Percentiles rank a stretch among this genome's conserved stretches.
Conservation (phyloP, 2,329 filamentous ascomycete genomes). For the Pseudocercospora pini-densiflorae region DNA sequence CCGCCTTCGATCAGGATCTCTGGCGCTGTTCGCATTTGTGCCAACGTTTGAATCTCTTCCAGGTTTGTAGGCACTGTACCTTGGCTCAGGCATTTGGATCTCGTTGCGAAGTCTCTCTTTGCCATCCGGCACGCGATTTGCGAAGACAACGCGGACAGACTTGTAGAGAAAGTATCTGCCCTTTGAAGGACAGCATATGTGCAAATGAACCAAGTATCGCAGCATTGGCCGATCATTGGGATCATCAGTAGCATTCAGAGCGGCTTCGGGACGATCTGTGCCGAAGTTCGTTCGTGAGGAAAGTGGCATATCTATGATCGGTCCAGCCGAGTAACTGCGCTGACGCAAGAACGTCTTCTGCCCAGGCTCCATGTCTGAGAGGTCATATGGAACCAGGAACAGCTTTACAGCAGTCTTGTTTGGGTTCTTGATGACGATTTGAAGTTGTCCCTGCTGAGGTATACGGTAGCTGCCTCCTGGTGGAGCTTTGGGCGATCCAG, state of each 20-base stretch:
- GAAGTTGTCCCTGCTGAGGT: conserved; percentile 88
- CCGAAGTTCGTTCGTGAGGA: conserved; percentile 52
- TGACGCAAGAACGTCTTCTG: conserved; percentile 97
- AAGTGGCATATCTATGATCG: conserved; percentile 74
- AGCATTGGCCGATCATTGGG: conserved; percentile 71
- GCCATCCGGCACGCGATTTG: conserved; percentile 92
- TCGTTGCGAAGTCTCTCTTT: conserved; percentile 93
- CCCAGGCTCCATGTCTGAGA: conserved; percentile 88
- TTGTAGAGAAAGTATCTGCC: conserved; percentile 91
- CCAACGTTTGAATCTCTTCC: conserved; percentile 46
- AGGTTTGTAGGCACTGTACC: conserved; percentile 83
- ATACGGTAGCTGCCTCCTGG: conserved; percentile 92
- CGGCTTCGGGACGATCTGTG: conserved; percentile 59
- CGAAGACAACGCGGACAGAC: conserved; percentile 91
- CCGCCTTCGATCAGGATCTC: conserved; percentile 22
- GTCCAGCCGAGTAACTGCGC: conserved; percentile 86
- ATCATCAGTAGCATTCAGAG: conserved; percentile 55
- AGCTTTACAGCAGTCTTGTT: conserved; percentile 98
- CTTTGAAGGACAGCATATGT: conserved; percentile 85
- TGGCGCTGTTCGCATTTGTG: conserved; percentile 18
- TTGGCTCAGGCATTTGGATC: conserved; percentile 84
- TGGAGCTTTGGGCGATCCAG: conserved; percentile 65
- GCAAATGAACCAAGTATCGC: conserved; percentile 87
- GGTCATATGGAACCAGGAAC: conserved; percentile 90
- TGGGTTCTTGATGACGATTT: conserved; percentile 97